Evolutionary conservation across 257 asterid genomes (phyloP).

Genomic region (Euphrasia confusa): DNA sequence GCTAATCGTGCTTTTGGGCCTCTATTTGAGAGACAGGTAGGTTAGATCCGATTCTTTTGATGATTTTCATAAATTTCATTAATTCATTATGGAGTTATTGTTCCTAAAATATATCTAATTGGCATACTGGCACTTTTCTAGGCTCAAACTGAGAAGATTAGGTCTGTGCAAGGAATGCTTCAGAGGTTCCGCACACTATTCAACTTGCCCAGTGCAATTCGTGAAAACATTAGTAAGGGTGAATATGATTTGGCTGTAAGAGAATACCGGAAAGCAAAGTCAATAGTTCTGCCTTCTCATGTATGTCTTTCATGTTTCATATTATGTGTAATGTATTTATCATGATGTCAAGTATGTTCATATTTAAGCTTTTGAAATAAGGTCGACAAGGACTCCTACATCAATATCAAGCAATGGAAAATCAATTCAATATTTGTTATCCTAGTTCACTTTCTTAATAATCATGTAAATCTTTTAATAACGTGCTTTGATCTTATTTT

Average conservation of each 20-base stretch:
- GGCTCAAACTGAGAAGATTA: conserved; percentile 97
- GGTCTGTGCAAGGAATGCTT: conserved; percentile 98
- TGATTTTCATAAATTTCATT: neutral
- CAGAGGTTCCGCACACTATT: conserved; percentile 96
- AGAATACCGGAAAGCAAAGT: conserved; percentile 97
- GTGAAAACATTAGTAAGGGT: conserved; percentile 89
- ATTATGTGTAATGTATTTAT: conserved; percentile 9
- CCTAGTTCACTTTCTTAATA: conserved; percentile 15
- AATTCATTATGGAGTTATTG: conserved; percentile 19
- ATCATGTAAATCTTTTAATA: conserved; percentile 8
- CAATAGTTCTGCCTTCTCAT: conserved; percentile 97
- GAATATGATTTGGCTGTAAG: conserved; percentile 98
- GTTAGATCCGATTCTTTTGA: conserved; percentile 28
- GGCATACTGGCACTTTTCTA: conserved; percentile 27
- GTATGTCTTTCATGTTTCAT: conserved; percentile 39
- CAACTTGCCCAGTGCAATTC: conserved; percentile 95
- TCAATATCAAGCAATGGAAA: neutral
- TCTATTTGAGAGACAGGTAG: conserved; percentile 96
- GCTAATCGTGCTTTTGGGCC: conserved; percentile 94
- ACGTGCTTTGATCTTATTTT: conserved; percentile 13
- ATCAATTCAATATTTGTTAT: neutral
- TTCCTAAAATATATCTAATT: conserved; percentile 25
- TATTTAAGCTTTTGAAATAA: conserved; percentile 16
- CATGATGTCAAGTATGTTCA: conserved; percentile 2
- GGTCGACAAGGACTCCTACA: conserved; percentile 3